These are phyloP conservation scores for Syncephalis plumigaleata DNA, from an alignment of 371 early-diverging fungal genomes.

Conservation along the genomic window DNA sequence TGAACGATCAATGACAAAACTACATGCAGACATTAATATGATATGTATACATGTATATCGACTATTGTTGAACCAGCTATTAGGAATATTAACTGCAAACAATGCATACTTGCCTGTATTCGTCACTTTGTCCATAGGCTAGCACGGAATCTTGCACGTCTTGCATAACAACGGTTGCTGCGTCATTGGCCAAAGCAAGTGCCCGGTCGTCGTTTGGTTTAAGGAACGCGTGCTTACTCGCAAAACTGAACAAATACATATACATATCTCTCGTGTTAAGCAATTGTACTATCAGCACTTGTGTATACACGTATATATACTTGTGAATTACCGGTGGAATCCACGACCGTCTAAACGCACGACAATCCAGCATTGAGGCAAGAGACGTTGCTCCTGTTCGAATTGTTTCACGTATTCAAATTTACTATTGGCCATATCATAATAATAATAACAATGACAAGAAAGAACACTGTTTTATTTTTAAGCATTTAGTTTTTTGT, in stretches of 20 bases:
- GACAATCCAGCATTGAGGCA: conserved; percentile 75
- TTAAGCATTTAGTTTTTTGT: too few relatives aligned
- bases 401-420: conserved; percentile 86
- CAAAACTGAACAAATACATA: conserved; percentile 33
- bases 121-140: conserved; percentile 91
- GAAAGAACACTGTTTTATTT: too few relatives aligned
- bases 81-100: too few relatives aligned
- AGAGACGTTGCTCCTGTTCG: conserved; percentile 53
- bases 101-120: conserved; percentile 50
- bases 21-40: conserved; percentile 2
- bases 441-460: too few relatives aligned
- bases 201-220: conserved; percentile 87
- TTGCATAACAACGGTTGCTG: conserved; percentile 61
- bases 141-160: conserved; percentile 65
- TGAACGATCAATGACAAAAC: conserved; percentile 53
- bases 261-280: background rate
- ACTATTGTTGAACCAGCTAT: background rate
- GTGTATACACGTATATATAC: too few relatives aligned
- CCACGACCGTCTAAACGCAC: conserved; percentile 89
- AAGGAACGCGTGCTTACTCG: conserved; percentile 56
- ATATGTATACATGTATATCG: too few relatives aligned
- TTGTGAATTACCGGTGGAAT: conserved; percentile 51
- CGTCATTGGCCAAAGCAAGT: conserved; percentile 70
- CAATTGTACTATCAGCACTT: too few relatives aligned
- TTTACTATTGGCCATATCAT: conserved; percentile 69